A percentile compares a stretch with the other conserved stretches of the same genome.
Evolutionary conservation across 2,329 filamentous ascomycete genomes (phyloP).

Genomic region (Cordyceps cateniannulata): DNA sequence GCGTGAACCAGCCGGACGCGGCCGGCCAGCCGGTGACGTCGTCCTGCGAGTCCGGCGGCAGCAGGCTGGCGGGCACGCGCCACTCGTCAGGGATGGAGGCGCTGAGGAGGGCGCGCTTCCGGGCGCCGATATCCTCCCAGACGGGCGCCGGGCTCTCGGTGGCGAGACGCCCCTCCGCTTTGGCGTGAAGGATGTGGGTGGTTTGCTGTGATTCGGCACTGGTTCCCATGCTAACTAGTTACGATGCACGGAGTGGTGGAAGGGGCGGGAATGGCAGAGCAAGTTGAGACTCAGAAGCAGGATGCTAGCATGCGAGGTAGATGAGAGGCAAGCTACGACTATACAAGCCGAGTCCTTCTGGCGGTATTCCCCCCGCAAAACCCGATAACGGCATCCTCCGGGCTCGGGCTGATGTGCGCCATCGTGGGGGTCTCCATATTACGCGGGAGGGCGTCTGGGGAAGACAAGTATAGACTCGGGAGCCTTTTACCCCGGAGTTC

Average conservation of each 20-base stretch:
- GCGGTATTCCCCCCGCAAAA: background rate
- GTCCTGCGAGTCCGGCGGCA: slow-evolving; percentile 47
- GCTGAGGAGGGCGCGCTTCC: slow-evolving; percentile 35
- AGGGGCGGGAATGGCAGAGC: background rate
- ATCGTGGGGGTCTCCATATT: background rate
- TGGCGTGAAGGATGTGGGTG: background rate
- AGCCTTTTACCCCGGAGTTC: too few species aligned
- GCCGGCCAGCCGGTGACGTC: slow-evolving; percentile 52
- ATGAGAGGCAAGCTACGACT: background rate
- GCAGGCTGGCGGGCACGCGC: slow-evolving; percentile 44
- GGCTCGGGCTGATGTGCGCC: background rate
- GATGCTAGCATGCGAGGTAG: background rate
- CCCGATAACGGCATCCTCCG: background rate
- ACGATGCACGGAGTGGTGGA: background rate
- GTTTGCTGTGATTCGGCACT: background rate
- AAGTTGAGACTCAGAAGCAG: background rate
- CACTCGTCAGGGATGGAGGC: slow-evolving; percentile 52
- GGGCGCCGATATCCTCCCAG: slow-evolving; percentile 37
- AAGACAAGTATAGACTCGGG: too few species aligned
- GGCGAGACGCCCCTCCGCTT: background rate
- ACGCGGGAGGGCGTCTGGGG: too few species aligned
- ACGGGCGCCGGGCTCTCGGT: background rate
- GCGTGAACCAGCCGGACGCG: slow-evolving; percentile 52
- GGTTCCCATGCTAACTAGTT: background rate
- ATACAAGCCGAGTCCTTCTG: background rate